Base-by-base conservation (phyloP, 768 basidiomycete genomes). In the Macrolepiota albuminosa region DNA sequence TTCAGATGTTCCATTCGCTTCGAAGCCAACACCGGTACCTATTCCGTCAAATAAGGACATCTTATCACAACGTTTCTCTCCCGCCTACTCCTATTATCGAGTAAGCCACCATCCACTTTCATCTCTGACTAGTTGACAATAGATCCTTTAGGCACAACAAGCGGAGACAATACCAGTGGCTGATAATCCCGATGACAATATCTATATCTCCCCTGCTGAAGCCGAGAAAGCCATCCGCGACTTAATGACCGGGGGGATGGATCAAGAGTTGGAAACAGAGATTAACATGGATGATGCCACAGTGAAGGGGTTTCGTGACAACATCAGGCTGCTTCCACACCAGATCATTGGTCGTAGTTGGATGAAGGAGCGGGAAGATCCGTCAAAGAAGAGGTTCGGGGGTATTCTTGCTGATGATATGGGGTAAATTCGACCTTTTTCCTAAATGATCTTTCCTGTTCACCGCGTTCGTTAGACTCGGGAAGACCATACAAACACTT, bases 381-480 rank as follows among this genome's bases (percentile, higher is more conserved):
- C 71, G 1, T 71, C 79, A 8, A 86, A 84, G 36, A 92, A 91
- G 72, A 85, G 87, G 64, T 76, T 67, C 7, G 95, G 96, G 1
- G 96, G 96, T 0, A 94, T 98, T 64, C 75, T 97, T 14, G 94
- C 94, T 5, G 95, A 98, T 70, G 91, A 91, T 67, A 92, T 92
- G 88, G 91, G 89, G 89, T 88, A 66, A 52, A 78, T 64, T 33
- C 21, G 14, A n/a, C 53, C 51, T 34, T 34, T 51, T 40, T 37
- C 10, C 16, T 24, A 16, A 21, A 10, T 6, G 49, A 29, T 37
- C n/a, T 40, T 21, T 58, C 42, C 16, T 57, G 24, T 46, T 63
- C 31, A 61, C 37, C 61, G 33, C 37, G n/a, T 42, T 50, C 26
- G 21, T 6, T 56, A 91, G 89, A 60, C 78, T 92, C 1, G 91